phyloP scores from a whole-genome alignment of 2,329 filamentous ascomycete genomes.

The Tolypocladium paradoxum region DNA sequence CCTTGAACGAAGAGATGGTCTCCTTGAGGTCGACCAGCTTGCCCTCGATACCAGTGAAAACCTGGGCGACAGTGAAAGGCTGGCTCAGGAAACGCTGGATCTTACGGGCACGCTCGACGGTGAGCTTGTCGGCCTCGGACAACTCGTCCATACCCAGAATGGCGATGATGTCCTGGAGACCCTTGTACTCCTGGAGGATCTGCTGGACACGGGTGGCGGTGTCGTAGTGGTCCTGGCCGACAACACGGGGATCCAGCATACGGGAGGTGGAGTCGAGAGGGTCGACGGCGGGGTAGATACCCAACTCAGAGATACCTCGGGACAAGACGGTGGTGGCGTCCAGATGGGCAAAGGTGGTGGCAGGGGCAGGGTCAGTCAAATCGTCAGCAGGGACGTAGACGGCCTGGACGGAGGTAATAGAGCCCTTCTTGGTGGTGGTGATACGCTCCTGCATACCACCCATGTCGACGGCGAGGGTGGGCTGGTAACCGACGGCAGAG shows the following conservation, averaged over 20 bases:
- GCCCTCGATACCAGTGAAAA: constrained; percentile 92
- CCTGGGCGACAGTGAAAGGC: constrained; percentile 82
- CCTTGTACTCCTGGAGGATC: constrained; percentile 99
- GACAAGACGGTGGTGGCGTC: constrained; percentile 99
- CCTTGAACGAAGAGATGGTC: constrained; percentile 95
- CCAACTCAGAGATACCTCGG: constrained; percentile 99
- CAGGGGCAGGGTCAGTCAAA: constrained; percentile 98
- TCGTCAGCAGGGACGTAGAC: constrained; percentile 99
- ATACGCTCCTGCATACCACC: constrained; percentile 99
- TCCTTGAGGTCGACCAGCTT: constrained; percentile 97
- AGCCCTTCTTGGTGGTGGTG: constrained; percentile 98
- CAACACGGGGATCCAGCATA: constrained; percentile 98
- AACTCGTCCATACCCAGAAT: constrained; percentile 99
- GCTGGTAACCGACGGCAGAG: constrained; percentile 99
- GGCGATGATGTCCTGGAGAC: constrained; percentile 99
- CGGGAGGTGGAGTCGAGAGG: constrained; percentile 98
- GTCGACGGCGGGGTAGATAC: constrained; percentile 99
- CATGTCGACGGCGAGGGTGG: constrained; percentile 97
- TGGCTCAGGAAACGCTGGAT: constrained; percentile 99
- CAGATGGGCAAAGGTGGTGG: constrained; percentile 99
- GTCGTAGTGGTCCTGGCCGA: constrained; percentile 96
- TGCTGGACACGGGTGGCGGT: constrained; percentile 93
- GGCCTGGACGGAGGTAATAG: constrained; percentile 99
- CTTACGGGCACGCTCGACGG: constrained; percentile 99
- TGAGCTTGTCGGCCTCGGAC: constrained; percentile 98